These are phyloP conservation scores for Clonostachys rosea DNA, from an alignment of 2,329 filamentous ascomycete species.

Conservation along the genomic window DNA sequence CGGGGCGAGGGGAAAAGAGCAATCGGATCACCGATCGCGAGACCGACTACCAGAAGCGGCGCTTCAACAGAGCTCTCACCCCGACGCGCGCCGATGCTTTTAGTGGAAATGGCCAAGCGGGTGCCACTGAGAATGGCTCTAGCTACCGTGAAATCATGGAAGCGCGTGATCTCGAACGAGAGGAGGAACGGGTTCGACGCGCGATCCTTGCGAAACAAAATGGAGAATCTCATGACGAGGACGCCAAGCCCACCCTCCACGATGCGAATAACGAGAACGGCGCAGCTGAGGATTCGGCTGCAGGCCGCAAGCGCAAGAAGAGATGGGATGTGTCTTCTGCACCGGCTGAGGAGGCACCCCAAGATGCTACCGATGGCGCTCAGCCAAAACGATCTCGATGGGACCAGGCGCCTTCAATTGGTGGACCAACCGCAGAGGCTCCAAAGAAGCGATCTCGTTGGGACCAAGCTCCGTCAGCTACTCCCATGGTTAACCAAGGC, in stretches of 20 bases:
- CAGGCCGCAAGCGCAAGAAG: constrained; percentile 81
- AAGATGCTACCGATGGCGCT: constrained; percentile 46
- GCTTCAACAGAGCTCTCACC: constrained; percentile 82
- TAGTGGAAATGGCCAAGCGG: constrained; percentile 67
- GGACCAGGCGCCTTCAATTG: constrained; percentile 71
- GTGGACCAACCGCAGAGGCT: constrained; percentile 49
- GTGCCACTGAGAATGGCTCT: constrained; percentile 64
- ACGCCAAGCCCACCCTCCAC: constrained; percentile 70
- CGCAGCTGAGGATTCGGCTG: constrained; percentile 58
- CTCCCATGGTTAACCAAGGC: constrained; percentile 69
- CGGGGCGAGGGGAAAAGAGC: constrained; percentile 79
- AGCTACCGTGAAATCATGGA: constrained; percentile 92
- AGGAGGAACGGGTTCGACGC: constrained; percentile 81
- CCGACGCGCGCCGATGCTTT: constrained; percentile 85
- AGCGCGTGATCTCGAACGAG: constrained; percentile 81
- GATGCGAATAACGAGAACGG: constrained; percentile 69
- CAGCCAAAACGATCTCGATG: constrained; percentile 79
- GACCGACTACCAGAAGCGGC: constrained; percentile 95
- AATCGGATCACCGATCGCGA: constrained; percentile 89
- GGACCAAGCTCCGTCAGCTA: constrained; percentile 84
- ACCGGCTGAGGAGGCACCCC: constrained; percentile 25
- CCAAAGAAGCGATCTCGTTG: constrained; percentile 79
- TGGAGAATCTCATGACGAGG: constrained; percentile 52
- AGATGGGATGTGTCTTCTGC: constrained; percentile 76
- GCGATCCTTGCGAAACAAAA: constrained; percentile 75